A percentile compares a stretch with the other conserved stretches of the same genome.
Conservation (phyloP, 371 early-diverging fungal genomes). For the Paraphysoderma sedebokerense region DNA sequence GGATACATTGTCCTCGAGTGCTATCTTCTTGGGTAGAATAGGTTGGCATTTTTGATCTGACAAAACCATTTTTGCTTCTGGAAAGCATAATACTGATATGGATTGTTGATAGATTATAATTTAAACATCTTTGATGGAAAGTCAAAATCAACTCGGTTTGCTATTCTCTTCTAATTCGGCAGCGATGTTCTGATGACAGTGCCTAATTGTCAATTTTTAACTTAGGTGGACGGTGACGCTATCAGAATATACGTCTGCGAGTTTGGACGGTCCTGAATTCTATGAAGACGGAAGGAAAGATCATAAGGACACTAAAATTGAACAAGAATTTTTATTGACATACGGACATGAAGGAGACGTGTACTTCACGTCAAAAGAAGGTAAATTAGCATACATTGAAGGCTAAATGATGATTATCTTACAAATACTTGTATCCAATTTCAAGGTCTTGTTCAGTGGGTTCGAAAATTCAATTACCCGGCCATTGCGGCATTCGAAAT, state of each 20-base stretch:
- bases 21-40: constrained; percentile 19
- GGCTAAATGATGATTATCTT: too few relatives aligned
- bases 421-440: background rate
- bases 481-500: constrained; percentile 17
- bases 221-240: too few relatives aligned
- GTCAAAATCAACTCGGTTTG: background rate
- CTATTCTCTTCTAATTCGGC: constrained; percentile 5
- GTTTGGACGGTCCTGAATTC: too few relatives aligned
- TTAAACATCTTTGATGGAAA: too few relatives aligned
- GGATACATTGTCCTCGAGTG: constrained; percentile 5
- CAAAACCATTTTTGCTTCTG: constrained; percentile 6
- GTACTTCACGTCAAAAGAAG: too few relatives aligned
- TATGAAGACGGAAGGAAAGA: too few relatives aligned
- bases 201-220: constrained; percentile 3
- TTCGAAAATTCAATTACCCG: constrained; percentile 8
- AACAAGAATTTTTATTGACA: too few relatives aligned
- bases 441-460: background rate
- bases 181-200: constrained; percentile 9
- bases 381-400: too few relatives aligned
- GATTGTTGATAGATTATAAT: too few relatives aligned
- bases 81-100: constrained; percentile 11
- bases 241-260: too few relatives aligned
- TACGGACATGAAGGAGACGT: too few relatives aligned
- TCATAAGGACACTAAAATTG: too few relatives aligned
- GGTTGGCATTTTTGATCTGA: constrained; percentile 11